Base-by-base conservation (phyloP, 169 alveolate genomes). In the Cryptosporidium andersoni region DNA sequence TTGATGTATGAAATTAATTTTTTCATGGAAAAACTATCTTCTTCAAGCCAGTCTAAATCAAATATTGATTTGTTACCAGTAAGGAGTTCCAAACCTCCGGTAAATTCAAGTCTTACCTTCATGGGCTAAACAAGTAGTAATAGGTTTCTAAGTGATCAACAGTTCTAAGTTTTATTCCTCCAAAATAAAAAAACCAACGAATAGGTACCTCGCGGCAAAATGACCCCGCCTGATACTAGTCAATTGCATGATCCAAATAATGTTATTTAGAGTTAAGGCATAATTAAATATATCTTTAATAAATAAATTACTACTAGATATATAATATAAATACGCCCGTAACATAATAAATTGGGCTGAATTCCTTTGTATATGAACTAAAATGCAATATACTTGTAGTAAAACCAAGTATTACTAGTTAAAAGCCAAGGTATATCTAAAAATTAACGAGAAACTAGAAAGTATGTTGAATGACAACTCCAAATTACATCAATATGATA, bases 151-250 rank as follows among this genome's bases (percentile, higher is more conserved):
- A 25, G 25, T 25, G 25, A 0, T 25, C 25, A 25, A 25, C 25
- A 25, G 25, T 25, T 25, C 25, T 25, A 25, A 51, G n/a, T 51
- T n/a, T 64, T 64, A 11, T 14, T 42, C 1, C 39, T 40, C 43
- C 43, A 11, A 6, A 34, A n/a, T 6, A 40, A 62, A 62, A 62
- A 25, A 42, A 39, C 8, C 55, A 42, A 66, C 25, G 64, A 68
- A 74, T 68, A 74, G 85, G 60, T 74, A 74, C 67, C 85, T 66
- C 37, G 56, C 85, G 85, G 74, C 63, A 56, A 58, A 58, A 58
- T 58, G 0, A 25, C 0, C 85, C 85, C 85, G 85, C 85, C 34
- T 14, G 60, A 55, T 14, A 56, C n/a, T 42, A 62, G 85, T 74
- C 85, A 45, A 55, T 55, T 74, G 85, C 85, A 74, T 74, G 85